A percentile compares a stretch with the other conserved stretches of the same genome.
phyloP scores from a whole-genome alignment of 805 yeast species.

The Metschnikowia lachancei region DNA sequence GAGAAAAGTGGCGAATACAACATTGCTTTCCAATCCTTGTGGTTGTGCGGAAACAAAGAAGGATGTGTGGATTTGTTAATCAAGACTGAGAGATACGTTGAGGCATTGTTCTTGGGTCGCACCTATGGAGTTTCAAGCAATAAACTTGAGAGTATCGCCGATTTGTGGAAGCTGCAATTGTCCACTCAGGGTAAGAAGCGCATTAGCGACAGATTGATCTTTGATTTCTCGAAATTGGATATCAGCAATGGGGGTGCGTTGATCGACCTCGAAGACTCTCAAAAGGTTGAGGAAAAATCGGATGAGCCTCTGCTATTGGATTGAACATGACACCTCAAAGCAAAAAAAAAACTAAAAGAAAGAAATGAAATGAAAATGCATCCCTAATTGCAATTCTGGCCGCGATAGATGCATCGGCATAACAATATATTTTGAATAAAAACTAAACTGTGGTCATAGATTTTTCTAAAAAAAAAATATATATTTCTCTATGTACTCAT shows the following conservation, averaged over 20 bases:
- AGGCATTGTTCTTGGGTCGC: slow-evolving; percentile 77
- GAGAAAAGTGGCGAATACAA: slow-evolving; percentile 77
- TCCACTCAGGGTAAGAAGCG: slow-evolving; percentile 47
- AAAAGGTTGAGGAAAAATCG: background rate
- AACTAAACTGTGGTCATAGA: background rate
- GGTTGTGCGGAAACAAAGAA: slow-evolving; percentile 74
- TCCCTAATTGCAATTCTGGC: background rate
- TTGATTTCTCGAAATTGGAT: slow-evolving; percentile 32
- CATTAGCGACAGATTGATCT: slow-evolving; percentile 60
- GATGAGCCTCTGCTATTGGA: slow-evolving; percentile 13
- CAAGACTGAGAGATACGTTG: slow-evolving; percentile 68
- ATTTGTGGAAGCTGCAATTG: slow-evolving; percentile 67
- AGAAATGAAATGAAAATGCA: background rate
- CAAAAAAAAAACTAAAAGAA: background rate
- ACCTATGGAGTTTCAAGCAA: slow-evolving; percentile 55
- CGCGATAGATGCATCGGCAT: background rate
- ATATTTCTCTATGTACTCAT: background rate
- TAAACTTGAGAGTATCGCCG: slow-evolving; percentile 47
- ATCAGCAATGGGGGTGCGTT: slow-evolving; percentile 18
- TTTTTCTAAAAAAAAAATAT: background rate
- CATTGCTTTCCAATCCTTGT: slow-evolving; percentile 85
- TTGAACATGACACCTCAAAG: background rate
- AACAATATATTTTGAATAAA: background rate
- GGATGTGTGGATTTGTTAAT: slow-evolving; percentile 64
- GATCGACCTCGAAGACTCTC: slow-evolving; percentile 19